Percentiles rank a stretch among this genome's conserved stretches.
Conservation (phyloP, 805 yeast genomes). For the Brettanomyces bruxellensis region DNA sequence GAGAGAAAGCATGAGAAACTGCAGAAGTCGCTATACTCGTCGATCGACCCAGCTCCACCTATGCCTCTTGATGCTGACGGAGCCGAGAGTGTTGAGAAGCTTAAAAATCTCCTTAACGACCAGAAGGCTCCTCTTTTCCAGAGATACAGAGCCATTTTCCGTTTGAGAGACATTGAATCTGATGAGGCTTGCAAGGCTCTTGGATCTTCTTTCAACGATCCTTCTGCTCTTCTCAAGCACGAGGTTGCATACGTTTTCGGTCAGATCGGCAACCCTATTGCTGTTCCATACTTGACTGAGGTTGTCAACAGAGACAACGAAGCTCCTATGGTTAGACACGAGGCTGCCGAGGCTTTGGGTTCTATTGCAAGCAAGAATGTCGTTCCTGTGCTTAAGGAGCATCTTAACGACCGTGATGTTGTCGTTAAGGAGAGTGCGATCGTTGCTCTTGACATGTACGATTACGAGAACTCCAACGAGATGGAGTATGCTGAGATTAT, state of each 20-base stretch:
- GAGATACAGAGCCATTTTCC: slow-evolving; percentile 97
- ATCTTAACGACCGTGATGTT: slow-evolving; percentile 69
- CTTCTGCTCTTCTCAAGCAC: slow-evolving; percentile 91
- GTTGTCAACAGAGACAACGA: slow-evolving; percentile 69
- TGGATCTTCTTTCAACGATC: slow-evolving; percentile 82
- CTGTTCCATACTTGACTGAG: slow-evolving; percentile 80
- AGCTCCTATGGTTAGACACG: slow-evolving; percentile 99
- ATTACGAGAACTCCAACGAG: slow-evolving; percentile 80
- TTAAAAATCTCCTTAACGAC: slow-evolving; percentile 64
- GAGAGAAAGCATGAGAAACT: slow-evolving; percentile 56
- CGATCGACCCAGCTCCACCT: slow-evolving; percentile 99
- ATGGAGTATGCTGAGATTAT: slow-evolving; percentile 56
- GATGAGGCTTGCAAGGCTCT: slow-evolving; percentile 89
- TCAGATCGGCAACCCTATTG: slow-evolving; percentile 87
- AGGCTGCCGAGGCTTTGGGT: slow-evolving; percentile 98
- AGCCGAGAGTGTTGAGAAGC: slow-evolving; percentile 52
- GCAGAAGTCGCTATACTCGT: slow-evolving; percentile 68
- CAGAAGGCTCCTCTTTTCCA: slow-evolving; percentile 75
- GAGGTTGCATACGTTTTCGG: slow-evolving; percentile 98
- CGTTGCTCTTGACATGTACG: slow-evolving; percentile 97
- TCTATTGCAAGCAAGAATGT: slow-evolving; percentile 95
- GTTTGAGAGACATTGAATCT: slow-evolving; percentile 89
- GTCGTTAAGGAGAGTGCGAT: slow-evolving; percentile 96
- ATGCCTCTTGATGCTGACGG: slow-evolving; percentile 45
- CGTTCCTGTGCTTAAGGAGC: slow-evolving; percentile 73